Conservation (phyloP, 1,139 yeast species). For the Pichia sp. region DNA sequence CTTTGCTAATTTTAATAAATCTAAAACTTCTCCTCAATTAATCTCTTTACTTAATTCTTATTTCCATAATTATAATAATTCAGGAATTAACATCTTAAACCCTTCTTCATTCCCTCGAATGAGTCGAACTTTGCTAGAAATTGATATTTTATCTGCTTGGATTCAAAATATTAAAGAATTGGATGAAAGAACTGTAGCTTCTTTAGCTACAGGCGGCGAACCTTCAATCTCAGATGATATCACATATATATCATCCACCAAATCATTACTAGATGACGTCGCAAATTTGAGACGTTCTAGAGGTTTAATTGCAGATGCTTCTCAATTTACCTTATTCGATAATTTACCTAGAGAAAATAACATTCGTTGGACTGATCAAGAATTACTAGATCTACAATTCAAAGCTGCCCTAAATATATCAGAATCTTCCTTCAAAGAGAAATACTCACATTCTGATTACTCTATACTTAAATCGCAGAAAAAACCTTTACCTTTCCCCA, state of each 20-base stretch:
- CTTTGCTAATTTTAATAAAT: constrained; percentile 17
- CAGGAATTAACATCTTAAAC: constrained; percentile 14
- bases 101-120: constrained; percentile 38
- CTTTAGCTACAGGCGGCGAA: constrained; percentile 28
- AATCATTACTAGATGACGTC: constrained; percentile 57
- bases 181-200: constrained; percentile 34
- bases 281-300: constrained; percentile 42
- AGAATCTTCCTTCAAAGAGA: constrained; percentile 11
- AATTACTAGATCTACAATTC: constrained; percentile 31
- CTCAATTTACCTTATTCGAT: constrained; percentile 24
- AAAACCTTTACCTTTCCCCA: neutral
- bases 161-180: constrained; percentile 50
- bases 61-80: constrained; percentile 8
- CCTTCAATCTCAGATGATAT: constrained; percentile 8
- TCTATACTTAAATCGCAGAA: neutral
- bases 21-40: constrained; percentile 18
- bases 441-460: constrained; percentile 1
- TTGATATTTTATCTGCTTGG: constrained; percentile 55
- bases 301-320: constrained; percentile 27
- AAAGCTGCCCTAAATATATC: constrained; percentile 18
- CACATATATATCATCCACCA: constrained; percentile 31
- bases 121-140: constrained; percentile 57
- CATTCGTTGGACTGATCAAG: constrained; percentile 35
- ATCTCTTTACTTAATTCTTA: constrained; percentile 16
- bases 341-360: constrained; percentile 17